Base-by-base conservation (phyloP, 129 eudicot species). In the Saposhnikovia divaricata region DNA sequence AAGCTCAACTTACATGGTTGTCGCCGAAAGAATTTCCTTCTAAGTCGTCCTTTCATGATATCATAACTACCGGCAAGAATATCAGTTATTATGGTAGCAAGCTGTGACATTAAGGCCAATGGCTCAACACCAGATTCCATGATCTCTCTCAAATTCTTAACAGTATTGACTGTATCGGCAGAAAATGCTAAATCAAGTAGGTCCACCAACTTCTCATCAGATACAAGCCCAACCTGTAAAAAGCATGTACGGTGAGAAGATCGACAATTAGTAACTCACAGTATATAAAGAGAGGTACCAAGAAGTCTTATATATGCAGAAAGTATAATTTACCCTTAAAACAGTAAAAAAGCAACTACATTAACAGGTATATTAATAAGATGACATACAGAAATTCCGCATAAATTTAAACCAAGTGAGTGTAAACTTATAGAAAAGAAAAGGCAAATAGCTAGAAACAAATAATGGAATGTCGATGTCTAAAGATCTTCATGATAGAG, bases 111-210 rank as follows among this genome's bases (percentile, higher is more conserved):
- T 81, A 96, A 87, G 48, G 97, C 93, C 80, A 96, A 85, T 40
- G 99, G 98, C 89, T 96, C 99, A 18, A 96, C 93, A 66, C 99
- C 99, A 45, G 89, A 86, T 83, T 92, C 97, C 98, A 89, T 96
- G 21, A 96, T 88, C 55, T 92, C 98, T 80, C 99, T 86, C 81
- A 96, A 85, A 84, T 84, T 90, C 84, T 90, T 92, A 75, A 96
- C 99, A 4, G 98, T 96, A 63, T 92, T 96, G 28, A 96, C 96
- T 13, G 99, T 96, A 81, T 96, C 99, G 27, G 99, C 99, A 77
- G 98, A 96, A 85, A 96, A 89, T 59, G 99, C 99, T 57, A 90
- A 88, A 89, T 96, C 99, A 72, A 96, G 97, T n/a, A 96, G 88
- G 82, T 96, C 97, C 55, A 96, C 97, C 72, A 96, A 87, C 82